Evolutionary conservation across 2,329 filamentous ascomycete genomes (phyloP).

Genomic region (Trichophyton mentagrophytes): DNA sequence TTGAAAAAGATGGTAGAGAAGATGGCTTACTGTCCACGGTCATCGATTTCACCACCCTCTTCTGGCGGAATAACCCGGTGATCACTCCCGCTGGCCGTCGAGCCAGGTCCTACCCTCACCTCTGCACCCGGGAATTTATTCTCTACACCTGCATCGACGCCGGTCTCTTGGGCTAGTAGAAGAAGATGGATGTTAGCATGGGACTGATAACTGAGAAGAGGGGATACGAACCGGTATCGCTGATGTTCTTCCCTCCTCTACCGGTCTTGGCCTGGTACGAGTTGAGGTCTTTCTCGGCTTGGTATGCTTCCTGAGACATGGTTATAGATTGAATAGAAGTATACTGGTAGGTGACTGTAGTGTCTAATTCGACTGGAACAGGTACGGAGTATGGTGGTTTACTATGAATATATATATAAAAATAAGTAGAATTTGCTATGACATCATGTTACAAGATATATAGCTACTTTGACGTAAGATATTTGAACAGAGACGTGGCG

Average conservation of each 20-base stretch:
- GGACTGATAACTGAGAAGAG: not conserved
- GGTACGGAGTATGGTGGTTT: not conserved
- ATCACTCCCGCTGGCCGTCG: slow-evolving; percentile 25
- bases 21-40: slow-evolving; percentile 24
- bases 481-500: not conserved
- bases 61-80: slow-evolving; percentile 30
- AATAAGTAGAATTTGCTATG: not conserved
- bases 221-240: slow-evolving; percentile 22
- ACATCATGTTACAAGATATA: not conserved
- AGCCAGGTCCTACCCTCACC: slow-evolving; percentile 27
- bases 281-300: slow-evolving; percentile 31
- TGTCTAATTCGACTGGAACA: not conserved
- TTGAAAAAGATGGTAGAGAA: not conserved
- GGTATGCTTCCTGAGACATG: slow-evolving; percentile 19
- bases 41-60: slow-evolving; percentile 30
- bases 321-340: not conserved
- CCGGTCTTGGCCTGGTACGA: slow-evolving; percentile 26
- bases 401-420: not conserved
- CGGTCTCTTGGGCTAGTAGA: slow-evolving; percentile 27
- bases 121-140: slow-evolving; percentile 26
- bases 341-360: not conserved
- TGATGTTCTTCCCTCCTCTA: slow-evolving; percentile 27
- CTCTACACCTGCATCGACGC: slow-evolving; percentile 29
- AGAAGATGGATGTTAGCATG: not conserved
- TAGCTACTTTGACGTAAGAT: not conserved